phyloP scores from a whole-genome alignment of 2,329 filamentous ascomycete genomes.

The Penicillium oxalicum region DNA sequence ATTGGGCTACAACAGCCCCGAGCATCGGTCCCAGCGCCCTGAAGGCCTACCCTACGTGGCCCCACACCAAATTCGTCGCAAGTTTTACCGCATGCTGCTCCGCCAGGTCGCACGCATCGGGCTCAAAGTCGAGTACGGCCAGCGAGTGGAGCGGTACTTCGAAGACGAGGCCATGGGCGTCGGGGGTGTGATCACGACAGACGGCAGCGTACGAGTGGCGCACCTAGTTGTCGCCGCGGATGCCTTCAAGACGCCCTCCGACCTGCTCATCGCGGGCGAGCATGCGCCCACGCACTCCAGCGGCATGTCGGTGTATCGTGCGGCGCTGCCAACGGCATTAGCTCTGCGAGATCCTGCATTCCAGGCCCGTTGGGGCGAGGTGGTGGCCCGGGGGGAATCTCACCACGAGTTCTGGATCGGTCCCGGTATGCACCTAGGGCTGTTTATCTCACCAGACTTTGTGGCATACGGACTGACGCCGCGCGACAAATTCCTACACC shows the following conservation, averaged over 20 bases:
- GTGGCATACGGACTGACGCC: background rate
- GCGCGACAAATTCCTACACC: background rate
- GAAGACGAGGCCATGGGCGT: background rate
- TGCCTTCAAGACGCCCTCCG: slow-evolving; percentile 26
- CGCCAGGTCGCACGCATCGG: slow-evolving; percentile 15
- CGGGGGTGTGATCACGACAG: slow-evolving; percentile 16
- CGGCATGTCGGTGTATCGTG: slow-evolving; percentile 20
- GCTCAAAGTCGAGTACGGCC: slow-evolving; percentile 15
- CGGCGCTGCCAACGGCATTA: slow-evolving; percentile 12
- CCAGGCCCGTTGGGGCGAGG: slow-evolving; percentile 3
- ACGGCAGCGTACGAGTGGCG: slow-evolving; percentile 19
- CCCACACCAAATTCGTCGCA: background rate
- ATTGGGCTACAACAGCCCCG: background rate
- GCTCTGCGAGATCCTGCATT: slow-evolving; percentile 2
- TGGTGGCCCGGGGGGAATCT: background rate
- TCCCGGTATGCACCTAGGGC: background rate
- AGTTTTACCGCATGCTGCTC: slow-evolving; percentile 14
- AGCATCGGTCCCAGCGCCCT: background rate
- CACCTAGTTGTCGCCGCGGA: slow-evolving; percentile 30
- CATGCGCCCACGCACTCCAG: slow-evolving; percentile 18
- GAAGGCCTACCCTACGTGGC: background rate
- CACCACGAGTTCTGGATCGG: background rate
- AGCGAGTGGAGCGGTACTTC: slow-evolving; percentile 11
- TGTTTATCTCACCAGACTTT: background rate
- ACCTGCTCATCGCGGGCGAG: slow-evolving; percentile 15